Base-by-base conservation (phyloP, 306 rosid genomes). In the Ammopiptanthus mongolicus region DNA sequence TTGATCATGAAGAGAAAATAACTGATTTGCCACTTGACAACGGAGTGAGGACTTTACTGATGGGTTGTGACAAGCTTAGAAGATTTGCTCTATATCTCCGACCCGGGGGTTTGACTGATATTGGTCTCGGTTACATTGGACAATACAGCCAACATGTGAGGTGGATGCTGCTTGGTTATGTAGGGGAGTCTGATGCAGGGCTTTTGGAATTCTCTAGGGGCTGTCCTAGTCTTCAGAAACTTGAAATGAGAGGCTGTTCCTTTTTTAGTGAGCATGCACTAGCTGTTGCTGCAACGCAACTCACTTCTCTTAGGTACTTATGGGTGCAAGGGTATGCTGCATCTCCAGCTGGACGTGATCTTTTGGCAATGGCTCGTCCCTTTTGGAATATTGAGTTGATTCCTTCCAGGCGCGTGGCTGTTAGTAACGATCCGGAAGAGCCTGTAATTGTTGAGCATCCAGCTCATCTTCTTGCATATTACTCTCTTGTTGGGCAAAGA, bases 401-500 rank as follows among this genome's bases (percentile, higher is more conserved):
- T 73, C 97, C 97, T 14, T 78, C 96, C 0, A 91, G 96, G 73
- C 59, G 28, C 3, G 91, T 85, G 5, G 23, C 3, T 1, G 60
- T 37, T 14, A 0, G 0, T 12, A 31, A 78, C 70, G 41, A 28
- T 42, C n/a, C 7, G 0, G 90, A 65, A 59, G 80, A 69, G 59
- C 3, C 2, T 0, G 36, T 46, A 7, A 10, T 22, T 28, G 84
- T 55, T 6, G 91, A 90, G 31, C 94, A 94, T 63, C 91, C 97
- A 1, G 96, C 97, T 19, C 98, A 95, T 33, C 87, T 95, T 59
- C 96, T 95, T 65, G 98, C 97, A 3, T 95, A 91, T 65, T 95
- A 95, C 89, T 95, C 98, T 50, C 97, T 95, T 31, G 98, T 95
- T 13, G 98, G 98, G 52, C 98, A 33, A 19, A 88, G 98, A 90